Conservation (phyloP, 129 eudicot genomes). For the Chrysanthemum seticuspe region DNA sequence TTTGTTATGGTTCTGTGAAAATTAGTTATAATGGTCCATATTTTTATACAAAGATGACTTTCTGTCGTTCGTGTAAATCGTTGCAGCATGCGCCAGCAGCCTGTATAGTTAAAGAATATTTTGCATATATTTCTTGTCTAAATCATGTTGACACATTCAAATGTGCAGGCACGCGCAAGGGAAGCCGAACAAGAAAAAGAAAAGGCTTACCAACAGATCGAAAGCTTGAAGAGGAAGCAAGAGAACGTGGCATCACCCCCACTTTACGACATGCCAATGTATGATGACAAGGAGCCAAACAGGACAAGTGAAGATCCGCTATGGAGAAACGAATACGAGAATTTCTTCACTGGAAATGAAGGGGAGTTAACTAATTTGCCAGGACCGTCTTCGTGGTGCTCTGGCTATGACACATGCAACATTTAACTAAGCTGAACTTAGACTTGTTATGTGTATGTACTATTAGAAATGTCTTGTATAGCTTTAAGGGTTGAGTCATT, state of each 20-base stretch:
- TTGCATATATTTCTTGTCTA: background rate
- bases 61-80: background rate
- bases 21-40: too few species aligned
- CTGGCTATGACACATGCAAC: slow-evolving; percentile 87
- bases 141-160: background rate
- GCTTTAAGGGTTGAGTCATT: slow-evolving; percentile 12
- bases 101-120: background rate
- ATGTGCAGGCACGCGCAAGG: slow-evolving; percentile 66
- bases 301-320: slow-evolving; percentile 37
- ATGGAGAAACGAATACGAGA: slow-evolving; percentile 59
- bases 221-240: slow-evolving; percentile 52
- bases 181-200: slow-evolving; percentile 70
- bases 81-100: background rate
- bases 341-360: slow-evolving; percentile 45
- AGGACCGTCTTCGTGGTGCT: slow-evolving; percentile 75
- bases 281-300: slow-evolving; percentile 19
- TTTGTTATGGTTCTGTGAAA: too few species aligned
- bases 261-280: slow-evolving; percentile 33
- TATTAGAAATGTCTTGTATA: slow-evolving; percentile 23
- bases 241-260: slow-evolving; percentile 30
- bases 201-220: slow-evolving; percentile 64
- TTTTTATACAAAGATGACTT: too few species aligned
- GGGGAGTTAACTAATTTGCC: slow-evolving; percentile 44
- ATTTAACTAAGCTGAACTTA: slow-evolving; percentile 34
- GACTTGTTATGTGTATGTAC: background rate